Evolutionary conservation across 139 green algal genomes (phyloP), one percentile per base, ranked within the genome.

Genomic region (Coelastrella sp.): DNA sequence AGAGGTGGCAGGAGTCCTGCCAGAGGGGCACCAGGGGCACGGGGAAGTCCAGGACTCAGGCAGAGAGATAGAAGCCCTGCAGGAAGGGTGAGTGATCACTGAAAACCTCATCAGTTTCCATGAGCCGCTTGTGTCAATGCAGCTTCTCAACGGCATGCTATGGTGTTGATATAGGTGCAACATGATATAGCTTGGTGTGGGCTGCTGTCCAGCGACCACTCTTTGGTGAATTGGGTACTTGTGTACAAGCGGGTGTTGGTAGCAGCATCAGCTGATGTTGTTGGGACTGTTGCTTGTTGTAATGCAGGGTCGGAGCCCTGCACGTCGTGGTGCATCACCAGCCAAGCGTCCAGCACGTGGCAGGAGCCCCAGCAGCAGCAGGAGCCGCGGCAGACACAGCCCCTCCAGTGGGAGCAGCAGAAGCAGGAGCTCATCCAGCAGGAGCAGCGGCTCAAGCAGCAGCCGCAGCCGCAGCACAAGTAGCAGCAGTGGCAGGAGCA

Each of bases 361-460:
- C 38, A 43, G 78, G 6, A 71, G 48, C 3, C 38, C 35, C 60
- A 84, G 78, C 78, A 71, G 38, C 50, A 81, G 74, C 74, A 51
- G 51, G 38, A 81, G 73, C 50, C 45, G 73, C 11, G 32, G 73
- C 43, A n/a, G n/a, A n/a, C n/a, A n/a, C n/a, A n/a, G n/a, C n/a
- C n/a, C n/a, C n/a, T 34, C 40, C 73, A 34, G 73, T 50, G n/a
- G n/a, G n/a, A 68, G 48, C 35, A 57, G 73, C 73, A 57, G 73
- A 21, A 68, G 48, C 71, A 63, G 41, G 45, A 81, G 35, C 32
- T 50, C 45, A 32, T 48, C 45, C 30, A 67, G 73, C 50, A 67
- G 73, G 19, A 59, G 73, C 30, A 43, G 45, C 43, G 59, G 72
- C 19, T 68, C 48, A 48, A 62, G n/a, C 25, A 79, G 71, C 72